phyloP scores from a whole-genome alignment of 352 stramenopile species.

The Phytopythium chamaehyphon region DNA sequence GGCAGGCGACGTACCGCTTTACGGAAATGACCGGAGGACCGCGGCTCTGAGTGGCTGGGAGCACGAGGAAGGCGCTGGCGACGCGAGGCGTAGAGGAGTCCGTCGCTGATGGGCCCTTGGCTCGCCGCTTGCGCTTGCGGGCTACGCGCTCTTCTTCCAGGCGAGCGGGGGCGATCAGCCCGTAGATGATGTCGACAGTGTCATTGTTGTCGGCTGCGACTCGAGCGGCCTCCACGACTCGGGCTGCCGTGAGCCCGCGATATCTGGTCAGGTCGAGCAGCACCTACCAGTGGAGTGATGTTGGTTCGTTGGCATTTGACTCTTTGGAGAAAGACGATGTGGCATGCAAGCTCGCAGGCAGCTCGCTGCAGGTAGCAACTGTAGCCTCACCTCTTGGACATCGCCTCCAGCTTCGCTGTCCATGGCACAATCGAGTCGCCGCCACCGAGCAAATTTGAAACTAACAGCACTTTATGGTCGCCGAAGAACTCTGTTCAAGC shows the following conservation, averaged over 20 bases:
- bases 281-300: conserved; percentile 17
- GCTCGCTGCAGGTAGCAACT: no score
- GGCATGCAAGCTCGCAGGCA: no score
- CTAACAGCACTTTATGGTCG: background rate
- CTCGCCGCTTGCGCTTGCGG: conserved; percentile 35
- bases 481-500: no score
- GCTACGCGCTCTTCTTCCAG: conserved; percentile 38
- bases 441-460: background rate
- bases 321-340: no score
- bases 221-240: conserved; percentile 16
- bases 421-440: no score
- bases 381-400: background rate
- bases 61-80: conserved; percentile 34
- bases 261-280: conserved; percentile 37
- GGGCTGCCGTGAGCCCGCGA: conserved; percentile 30
- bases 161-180: conserved; percentile 12
- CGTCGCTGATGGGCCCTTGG: background rate
- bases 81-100: conserved; percentile 7
- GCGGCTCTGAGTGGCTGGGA: conserved; percentile 14
- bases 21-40: conserved; percentile 24
- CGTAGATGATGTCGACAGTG: conserved; percentile 30
- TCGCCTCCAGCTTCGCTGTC: background rate
- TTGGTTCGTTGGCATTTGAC: background rate
- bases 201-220: conserved; percentile 13
- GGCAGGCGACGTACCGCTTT: conserved; percentile 23